A percentile compares a stretch with the other conserved stretches of the same genome.
These are phyloP conservation scores for Irpex rosettiformis DNA, from an alignment of 1,284 basidiomycete species.

Conservation along the genomic window DNA sequence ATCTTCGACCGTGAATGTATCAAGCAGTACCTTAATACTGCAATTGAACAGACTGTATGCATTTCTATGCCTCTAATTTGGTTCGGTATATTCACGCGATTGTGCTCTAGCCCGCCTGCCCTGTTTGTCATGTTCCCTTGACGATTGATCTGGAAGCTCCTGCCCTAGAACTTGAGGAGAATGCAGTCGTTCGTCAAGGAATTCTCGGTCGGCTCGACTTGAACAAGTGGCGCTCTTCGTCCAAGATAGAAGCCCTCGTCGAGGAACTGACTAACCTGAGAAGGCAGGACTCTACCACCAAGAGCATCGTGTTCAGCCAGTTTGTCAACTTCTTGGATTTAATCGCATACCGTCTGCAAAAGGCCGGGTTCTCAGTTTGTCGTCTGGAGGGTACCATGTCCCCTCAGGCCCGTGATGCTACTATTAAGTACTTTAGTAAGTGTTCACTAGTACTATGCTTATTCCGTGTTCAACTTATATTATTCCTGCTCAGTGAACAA, in stretches of 20 bases:
- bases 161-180: constrained; percentile 80
- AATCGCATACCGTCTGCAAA: constrained; percentile 90
- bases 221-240: constrained; percentile 89
- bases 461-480: background rate
- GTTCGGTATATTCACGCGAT: constrained; percentile 4
- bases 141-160: constrained; percentile 96
- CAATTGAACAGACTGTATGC: constrained; percentile 68
- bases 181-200: constrained; percentile 75
- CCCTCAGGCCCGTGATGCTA: constrained; percentile 92
- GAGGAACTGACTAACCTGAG: constrained; percentile 90
- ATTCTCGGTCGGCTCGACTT: constrained; percentile 91
- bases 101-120: constrained; percentile 76
- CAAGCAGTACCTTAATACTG: constrained; percentile 84
- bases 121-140: constrained; percentile 90
- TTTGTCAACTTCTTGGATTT: constrained; percentile 90
- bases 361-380: constrained; percentile 89
- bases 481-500: constrained; percentile 68
- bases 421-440: constrained; percentile 92
- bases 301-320: constrained; percentile 95
- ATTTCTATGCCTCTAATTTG: background rate
- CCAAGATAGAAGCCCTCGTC: constrained; percentile 96
- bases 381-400: constrained; percentile 97
- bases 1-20: constrained; percentile 96
- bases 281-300: constrained; percentile 86
- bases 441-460: constrained; percentile 5